A percentile compares a stretch with the other conserved stretches of the same genome.
phyloP scores from a whole-genome alignment of 164 flowering plant species.

The Malania oleifera region DNA sequence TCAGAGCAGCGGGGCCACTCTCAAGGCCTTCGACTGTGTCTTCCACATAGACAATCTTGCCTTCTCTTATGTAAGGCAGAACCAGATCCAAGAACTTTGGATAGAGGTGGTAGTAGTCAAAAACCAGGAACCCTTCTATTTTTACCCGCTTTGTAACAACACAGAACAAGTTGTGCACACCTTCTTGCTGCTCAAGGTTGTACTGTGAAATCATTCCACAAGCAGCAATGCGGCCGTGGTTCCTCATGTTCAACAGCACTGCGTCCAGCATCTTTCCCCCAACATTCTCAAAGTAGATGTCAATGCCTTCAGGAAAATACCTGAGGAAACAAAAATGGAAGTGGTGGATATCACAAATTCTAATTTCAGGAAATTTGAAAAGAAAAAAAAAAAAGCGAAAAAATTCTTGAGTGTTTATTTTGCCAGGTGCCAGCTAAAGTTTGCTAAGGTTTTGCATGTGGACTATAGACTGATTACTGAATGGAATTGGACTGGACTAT shows the following conservation, averaged over 20 bases:
- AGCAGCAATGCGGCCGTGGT: constrained; percentile 42
- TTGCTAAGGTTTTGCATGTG: too few relatives aligned
- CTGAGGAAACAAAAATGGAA: constrained; percentile 12
- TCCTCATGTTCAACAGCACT: constrained; percentile 49
- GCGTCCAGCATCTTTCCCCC: constrained; percentile 69
- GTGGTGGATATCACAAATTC: not conserved
- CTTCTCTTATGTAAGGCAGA: constrained; percentile 27
- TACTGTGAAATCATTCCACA: constrained; percentile 65
- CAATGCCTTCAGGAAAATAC: constrained; percentile 51
- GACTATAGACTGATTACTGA: too few relatives aligned
- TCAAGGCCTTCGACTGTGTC: constrained; percentile 52
- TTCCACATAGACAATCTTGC: constrained; percentile 46
- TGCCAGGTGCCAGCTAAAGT: too few relatives aligned
- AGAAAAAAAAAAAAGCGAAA: too few relatives aligned
- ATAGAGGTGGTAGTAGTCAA: constrained; percentile 26
- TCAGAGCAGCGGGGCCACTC: constrained; percentile 54
- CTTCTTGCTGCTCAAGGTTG: constrained; percentile 26
- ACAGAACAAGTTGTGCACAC: constrained; percentile 32
- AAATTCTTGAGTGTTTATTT: too few relatives aligned
- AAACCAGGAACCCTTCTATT: constrained; percentile 42
- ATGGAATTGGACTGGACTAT: too few relatives aligned
- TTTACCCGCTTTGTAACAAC: constrained; percentile 29
- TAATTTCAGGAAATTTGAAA: too few relatives aligned
- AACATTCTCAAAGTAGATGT: constrained; percentile 63
- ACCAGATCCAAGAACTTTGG: constrained; percentile 35